Conservation (phyloP, 345 rosid species). For the Populus pruinosa region DNA sequence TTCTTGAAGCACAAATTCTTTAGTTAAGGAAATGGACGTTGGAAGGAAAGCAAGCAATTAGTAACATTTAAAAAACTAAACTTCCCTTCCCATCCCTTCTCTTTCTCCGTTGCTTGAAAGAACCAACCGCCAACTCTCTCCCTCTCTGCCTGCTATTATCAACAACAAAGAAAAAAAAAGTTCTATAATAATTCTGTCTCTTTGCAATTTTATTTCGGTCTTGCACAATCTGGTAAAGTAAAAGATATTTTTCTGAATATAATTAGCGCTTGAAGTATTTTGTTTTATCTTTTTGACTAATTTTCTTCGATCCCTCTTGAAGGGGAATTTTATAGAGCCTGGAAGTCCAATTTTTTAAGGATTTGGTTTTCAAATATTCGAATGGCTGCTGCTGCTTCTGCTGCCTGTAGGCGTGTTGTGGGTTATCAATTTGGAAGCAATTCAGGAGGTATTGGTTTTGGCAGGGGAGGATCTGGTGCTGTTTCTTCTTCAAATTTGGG, state of each 20-base stretch:
- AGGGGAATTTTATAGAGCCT: not conserved
- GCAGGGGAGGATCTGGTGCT: conserved; percentile 34
- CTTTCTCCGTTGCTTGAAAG: too few species aligned
- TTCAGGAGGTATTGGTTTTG: conserved; percentile 14
- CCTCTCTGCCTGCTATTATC: not conserved
- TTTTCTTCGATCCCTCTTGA: not conserved
- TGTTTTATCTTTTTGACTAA: not conserved
- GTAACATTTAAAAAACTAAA: too few species aligned
- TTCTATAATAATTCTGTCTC: too few species aligned
- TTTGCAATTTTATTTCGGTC: not conserved
- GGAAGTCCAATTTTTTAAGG: not conserved
- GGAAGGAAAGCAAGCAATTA: too few species aligned
- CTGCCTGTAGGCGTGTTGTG: conserved; percentile 40
- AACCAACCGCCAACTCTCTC: not conserved
- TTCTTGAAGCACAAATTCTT: too few species aligned
- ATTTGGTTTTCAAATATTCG: not conserved
- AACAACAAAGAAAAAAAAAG: too few species aligned
- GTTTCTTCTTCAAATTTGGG: conserved; percentile 4
- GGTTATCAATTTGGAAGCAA: conserved; percentile 32
- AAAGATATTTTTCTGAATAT: too few species aligned
- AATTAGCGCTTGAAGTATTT: too few species aligned
- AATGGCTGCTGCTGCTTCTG: conserved; percentile 44
- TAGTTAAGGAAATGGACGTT: too few species aligned
- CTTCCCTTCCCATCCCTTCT: not conserved
- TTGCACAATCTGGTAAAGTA: not conserved